Percentiles rank a stretch among this genome's conserved stretches.
These are phyloP conservation scores for Cyberlindnera meyerae DNA, from an alignment of 805 yeast species.

Conservation along the genomic window DNA sequence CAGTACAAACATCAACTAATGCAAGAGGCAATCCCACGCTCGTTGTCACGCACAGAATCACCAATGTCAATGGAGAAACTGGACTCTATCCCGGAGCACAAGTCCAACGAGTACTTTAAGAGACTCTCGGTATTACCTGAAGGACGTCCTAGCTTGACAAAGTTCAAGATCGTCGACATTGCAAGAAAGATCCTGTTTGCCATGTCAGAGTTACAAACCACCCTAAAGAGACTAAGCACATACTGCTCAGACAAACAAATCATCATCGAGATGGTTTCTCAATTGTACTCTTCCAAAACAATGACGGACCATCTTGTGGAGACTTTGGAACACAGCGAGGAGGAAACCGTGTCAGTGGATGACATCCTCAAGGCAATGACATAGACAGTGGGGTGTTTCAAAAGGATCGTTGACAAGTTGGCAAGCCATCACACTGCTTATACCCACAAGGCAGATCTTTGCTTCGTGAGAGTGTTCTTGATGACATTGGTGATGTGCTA, in stretches of 20 bases:
- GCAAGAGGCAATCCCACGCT: conserved; percentile 1
- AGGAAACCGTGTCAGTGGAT: conserved; percentile 13
- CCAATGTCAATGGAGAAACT: conserved; percentile 12
- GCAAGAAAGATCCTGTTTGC: conserved; percentile 61
- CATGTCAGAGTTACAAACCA: conserved; percentile 59
- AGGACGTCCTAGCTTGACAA: conserved; percentile 22
- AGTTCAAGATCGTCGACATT: conserved; percentile 33
- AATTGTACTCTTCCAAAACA: conserved; percentile 46
- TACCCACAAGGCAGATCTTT: conserved; percentile 54
- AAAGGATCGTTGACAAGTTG: conserved; percentile 43
- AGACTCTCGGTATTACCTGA: conserved; percentile 64
- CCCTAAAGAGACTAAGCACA: conserved; percentile 50
- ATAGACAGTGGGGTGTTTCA: conserved; percentile 36
- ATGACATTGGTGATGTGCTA: conserved; percentile 58
- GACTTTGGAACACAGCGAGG: conserved; percentile 46
- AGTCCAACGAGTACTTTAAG: conserved; percentile 59
- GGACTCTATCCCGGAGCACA: conserved; percentile 34
- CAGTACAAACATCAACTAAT: not conserved
- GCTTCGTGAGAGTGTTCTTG: conserved; percentile 60
- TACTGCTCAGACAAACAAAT: conserved; percentile 53
- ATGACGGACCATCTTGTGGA: conserved; percentile 55
- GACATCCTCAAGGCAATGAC: conserved; percentile 15
- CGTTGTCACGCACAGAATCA: conserved; percentile 8
- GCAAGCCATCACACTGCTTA: conserved; percentile 44
- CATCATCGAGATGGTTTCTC: conserved; percentile 48